A percentile compares a stretch with the other conserved stretches of the same genome.
Evolutionary conservation across 345 rosid genomes (phyloP).

Genomic region (Populus ilicifolia): DNA sequence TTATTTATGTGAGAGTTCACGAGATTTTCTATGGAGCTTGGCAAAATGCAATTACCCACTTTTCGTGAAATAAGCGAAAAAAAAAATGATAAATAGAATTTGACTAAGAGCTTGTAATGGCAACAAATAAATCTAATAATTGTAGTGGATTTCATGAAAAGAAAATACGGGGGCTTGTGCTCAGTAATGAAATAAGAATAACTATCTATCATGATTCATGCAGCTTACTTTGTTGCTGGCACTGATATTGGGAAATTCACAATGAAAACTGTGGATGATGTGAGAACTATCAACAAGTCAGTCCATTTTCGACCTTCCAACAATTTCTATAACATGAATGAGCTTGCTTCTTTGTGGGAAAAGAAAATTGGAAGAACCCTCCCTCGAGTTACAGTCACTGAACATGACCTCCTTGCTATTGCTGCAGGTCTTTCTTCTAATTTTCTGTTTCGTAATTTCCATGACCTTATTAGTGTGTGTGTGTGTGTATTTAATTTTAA

Average conservation of each 20-base stretch:
- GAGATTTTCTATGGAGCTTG: neutral
- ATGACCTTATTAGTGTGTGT: too few relatives aligned
- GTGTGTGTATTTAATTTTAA: neutral
- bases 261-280: constrained; percentile 52
- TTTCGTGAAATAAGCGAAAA: too few relatives aligned
- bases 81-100: neutral
- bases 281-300: constrained; percentile 44
- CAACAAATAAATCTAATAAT: neutral
- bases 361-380: constrained; percentile 50
- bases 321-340: constrained; percentile 56
- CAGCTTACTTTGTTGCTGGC: constrained; percentile 71
- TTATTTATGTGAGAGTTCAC: neutral
- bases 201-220: neutral
- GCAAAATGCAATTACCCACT: too few relatives aligned
- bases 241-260: constrained; percentile 68
- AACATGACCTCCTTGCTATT: constrained; percentile 39
- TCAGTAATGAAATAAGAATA: neutral
- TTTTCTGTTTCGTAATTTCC: neutral
- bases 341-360: constrained; percentile 72
- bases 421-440: constrained; percentile 45
- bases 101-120: neutral
- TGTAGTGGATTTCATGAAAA: neutral
- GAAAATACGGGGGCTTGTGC: neutral
- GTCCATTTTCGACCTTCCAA: constrained; percentile 57
- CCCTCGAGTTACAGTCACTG: constrained; percentile 50